These are phyloP conservation scores for Pseudomonodictys pantanalensis DNA, from an alignment of 495 filamentous ascomycete genomes.

Conservation along the genomic window DNA sequence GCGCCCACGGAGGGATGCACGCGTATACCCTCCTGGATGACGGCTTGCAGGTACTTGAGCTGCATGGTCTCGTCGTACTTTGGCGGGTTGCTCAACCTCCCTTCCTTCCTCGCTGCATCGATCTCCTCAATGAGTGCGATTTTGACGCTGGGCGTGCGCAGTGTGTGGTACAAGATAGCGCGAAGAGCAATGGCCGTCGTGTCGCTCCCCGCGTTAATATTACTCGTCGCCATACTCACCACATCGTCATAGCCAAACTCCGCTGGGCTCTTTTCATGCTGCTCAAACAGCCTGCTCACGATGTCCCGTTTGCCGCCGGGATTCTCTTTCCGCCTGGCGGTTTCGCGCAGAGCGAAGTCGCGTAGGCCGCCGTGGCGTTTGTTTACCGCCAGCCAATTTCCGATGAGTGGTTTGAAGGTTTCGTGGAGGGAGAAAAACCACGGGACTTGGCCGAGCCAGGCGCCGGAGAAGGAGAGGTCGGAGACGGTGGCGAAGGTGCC, in stretches of 20 bases:
- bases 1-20: slow-evolving; percentile 22
- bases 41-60: slow-evolving; percentile 33
- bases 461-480: not conserved
- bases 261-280: slow-evolving; percentile 33
- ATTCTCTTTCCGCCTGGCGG: slow-evolving; percentile 29
- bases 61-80: slow-evolving; percentile 3
- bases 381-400: slow-evolving; percentile 37
- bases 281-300: slow-evolving; percentile 31
- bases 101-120: slow-evolving; percentile 35
- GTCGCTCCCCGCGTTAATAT: slow-evolving; percentile 55
- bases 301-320: slow-evolving; percentile 35
- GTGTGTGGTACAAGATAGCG: slow-evolving; percentile 55
- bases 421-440: slow-evolving; percentile 22
- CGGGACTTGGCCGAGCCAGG: slow-evolving; percentile 8
- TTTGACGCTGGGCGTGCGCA: slow-evolving; percentile 52
- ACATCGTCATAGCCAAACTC: slow-evolving; percentile 34
- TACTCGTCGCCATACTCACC: slow-evolving; percentile 15
- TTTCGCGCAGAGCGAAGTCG: slow-evolving; percentile 34
- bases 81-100: not conserved
- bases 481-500: slow-evolving; percentile 1
- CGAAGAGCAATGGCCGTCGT: slow-evolving; percentile 55
- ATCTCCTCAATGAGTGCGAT: slow-evolving; percentile 58
- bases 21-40: slow-evolving; percentile 44
- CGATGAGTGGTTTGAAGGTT: slow-evolving; percentile 32
- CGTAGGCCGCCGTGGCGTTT: slow-evolving; percentile 38